These are phyloP conservation scores for Cetradonia linearis DNA, from an alignment of 495 filamentous ascomycete genomes.

Conservation along the genomic window DNA sequence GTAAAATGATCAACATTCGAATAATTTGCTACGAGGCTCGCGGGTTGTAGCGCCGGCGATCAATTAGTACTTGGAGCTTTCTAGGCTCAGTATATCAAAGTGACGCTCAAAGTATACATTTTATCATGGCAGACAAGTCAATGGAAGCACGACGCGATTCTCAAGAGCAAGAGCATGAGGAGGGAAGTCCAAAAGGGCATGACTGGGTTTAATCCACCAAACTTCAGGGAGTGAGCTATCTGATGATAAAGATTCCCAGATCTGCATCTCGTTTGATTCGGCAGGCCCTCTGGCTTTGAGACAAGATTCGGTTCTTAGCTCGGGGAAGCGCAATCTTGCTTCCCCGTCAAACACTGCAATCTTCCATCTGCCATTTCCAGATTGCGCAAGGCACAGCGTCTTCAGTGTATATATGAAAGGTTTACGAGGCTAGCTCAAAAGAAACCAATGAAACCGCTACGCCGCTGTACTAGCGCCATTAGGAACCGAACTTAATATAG, in stretches of 20 bases:
- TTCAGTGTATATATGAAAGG: background rate
- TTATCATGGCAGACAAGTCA: background rate
- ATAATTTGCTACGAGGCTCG: background rate
- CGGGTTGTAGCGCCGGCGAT: background rate
- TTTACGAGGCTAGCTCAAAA: background rate
- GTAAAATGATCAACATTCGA: background rate
- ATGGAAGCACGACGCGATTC: background rate
- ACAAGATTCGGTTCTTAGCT: background rate
- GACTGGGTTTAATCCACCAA: background rate
- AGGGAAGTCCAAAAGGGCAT: background rate
- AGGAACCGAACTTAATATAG: too few relatives aligned
- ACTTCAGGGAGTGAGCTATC: background rate
- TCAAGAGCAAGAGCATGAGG: background rate
- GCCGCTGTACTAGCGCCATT: too few relatives aligned
- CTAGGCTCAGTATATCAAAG: background rate
- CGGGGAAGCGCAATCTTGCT: slow-evolving; percentile 1
- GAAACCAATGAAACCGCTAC: too few relatives aligned
- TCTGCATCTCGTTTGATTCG: background rate
- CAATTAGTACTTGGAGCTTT: background rate
- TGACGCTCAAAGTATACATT: background rate
- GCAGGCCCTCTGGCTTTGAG: background rate
- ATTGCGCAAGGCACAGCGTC: slow-evolving; percentile 5
- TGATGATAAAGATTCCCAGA: background rate
- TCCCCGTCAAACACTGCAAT: slow-evolving; percentile 11
- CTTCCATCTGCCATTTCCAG: background rate